A percentile compares a stretch with the other conserved stretches of the same genome.
Conservation (phyloP, 2,329 filamentous ascomycete species). For the Zymoseptoria brevis region DNA sequence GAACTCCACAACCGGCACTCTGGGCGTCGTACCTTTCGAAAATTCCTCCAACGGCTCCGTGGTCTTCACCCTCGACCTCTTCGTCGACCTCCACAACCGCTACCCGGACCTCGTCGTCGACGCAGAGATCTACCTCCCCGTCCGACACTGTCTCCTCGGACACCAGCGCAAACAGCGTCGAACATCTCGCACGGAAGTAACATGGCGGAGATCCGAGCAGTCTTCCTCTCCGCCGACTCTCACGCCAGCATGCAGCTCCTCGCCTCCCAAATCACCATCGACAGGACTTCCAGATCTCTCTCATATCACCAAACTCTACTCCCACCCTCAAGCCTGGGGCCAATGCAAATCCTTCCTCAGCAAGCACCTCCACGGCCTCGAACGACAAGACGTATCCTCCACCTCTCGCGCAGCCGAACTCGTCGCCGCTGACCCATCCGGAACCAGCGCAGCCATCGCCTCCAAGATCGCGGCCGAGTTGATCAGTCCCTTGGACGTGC, state of each 20-base stretch:
- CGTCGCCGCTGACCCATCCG: conserved; percentile 48
- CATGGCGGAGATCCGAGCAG: conserved; percentile 5
- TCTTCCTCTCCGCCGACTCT: conserved; percentile 1
- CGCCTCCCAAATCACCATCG: background rate
- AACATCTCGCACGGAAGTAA: conserved; percentile 1
- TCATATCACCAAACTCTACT: conserved; percentile 70
- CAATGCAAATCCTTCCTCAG: conserved; percentile 75
- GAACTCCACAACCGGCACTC: conserved; percentile 48
- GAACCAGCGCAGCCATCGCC: conserved; percentile 65
- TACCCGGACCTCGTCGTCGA: conserved; percentile 67
- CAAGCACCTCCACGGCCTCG: conserved; percentile 61
- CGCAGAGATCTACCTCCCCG: conserved; percentile 76
- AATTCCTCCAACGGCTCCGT: conserved; percentile 95
- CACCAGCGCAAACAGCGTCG: conserved; percentile 4
- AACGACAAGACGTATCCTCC: conserved; percentile 74
- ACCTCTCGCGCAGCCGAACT: conserved; percentile 81
- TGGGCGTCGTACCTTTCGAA: conserved; percentile 87
- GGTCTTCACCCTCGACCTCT: conserved; percentile 78
- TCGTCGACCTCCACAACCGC: conserved; percentile 61
- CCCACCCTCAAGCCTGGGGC: conserved; percentile 90
- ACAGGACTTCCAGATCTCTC: conserved; percentile 46
- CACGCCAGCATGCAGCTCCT: background rate
- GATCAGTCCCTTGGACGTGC: conserved; percentile 55
- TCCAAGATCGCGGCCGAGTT: conserved; percentile 64
- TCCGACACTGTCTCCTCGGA: conserved; percentile 81